Evolutionary conservation across 1,284 basidiomycete species (phyloP), one percentile per base, ranked within the genome.

Genomic region (Cryptococcus jaspeensis): DNA sequence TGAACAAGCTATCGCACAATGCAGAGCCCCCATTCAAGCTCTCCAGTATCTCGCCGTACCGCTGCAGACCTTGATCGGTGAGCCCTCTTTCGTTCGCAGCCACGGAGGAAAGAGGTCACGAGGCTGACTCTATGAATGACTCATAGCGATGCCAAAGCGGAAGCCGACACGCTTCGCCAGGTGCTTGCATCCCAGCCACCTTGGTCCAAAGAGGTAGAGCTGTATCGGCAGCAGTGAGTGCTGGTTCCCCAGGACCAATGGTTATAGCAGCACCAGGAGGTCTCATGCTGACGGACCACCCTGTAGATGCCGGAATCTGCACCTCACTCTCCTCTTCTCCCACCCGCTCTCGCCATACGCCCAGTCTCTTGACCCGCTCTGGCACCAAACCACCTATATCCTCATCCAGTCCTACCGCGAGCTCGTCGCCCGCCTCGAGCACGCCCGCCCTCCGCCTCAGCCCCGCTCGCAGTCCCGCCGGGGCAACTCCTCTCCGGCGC

Each of bases 361-460:
- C 38, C 87, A 87, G 72, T 87, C 89, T 76, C 84, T 87, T 43
- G 90, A 93, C 45, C 84, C 87, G 55, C 81, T 96, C 11, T 96
- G 93, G 92, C 88, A 92, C 83, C 87, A 91, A 67, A 95, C 92
- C 0, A 90, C 90, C 20, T 90, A 97, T 78, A 81, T 84, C 39
- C 84, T 93, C 75, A 96, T 97, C 65, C 80, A 86, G 25, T 81
- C 84, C 36, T 95, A 92, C 80, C 92, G 93, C 69, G 83, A 87
- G 58, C 83, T 83, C 45, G 84, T 95, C 61, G 75, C 84, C 50
- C 74, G 80, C 0, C 82, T 92, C 58, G 90, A 94, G 58, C 69
- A 69, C 28, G 53, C 63, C 3, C 61, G 75, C 36, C 64, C 71
- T 2, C 52, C 66, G 0, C 62, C 62, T 4, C 28, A 32, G 28